Base-by-base conservation (phyloP, 2,329 filamentous ascomycete species). In the Aspergillus costaricaensis region DNA sequence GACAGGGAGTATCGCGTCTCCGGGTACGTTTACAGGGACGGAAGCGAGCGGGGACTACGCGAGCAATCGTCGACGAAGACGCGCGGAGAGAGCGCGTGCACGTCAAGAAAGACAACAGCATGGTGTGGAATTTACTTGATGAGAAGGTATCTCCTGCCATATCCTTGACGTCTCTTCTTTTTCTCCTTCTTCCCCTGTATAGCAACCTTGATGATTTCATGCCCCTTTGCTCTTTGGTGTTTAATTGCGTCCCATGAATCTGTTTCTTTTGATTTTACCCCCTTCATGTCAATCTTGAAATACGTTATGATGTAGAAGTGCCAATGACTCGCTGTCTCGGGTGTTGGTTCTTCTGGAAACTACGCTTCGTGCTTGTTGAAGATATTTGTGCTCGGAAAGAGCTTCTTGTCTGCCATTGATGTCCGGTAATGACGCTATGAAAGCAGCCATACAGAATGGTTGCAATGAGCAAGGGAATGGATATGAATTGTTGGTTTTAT, bases 21-120 rank as follows among this genome's bases (percentile, higher is more conserved):
- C 77, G 5, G 72, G 73, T 62, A 80, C 79, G 44, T 79, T 72
- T 58, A 80, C 79, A 4, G 82, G 80, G 9, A 82, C 80, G 1
- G 81, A 82, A 59, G 76, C 78, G 19, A 80, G 79, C 64, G 74
- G 78, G 36, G 76, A 82, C 59, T 85, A 84, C 66, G 83, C 82
- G 1, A 83, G 79, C 61, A 85, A 85, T 66, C 77, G 83, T 51
- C 72, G 81, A 58, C 73, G 83, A 60, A 75, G 83, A 68, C 76
- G 83, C 56, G 83, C 83, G 15, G 83, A 86, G 68, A 72, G 83
- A 66, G 79, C 80, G 43, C 74, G 79, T 39, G 75, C 77, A 21
- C 73, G 74, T 54, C 74, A 80, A 62, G 81, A 82, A 55, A 76
- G 79, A 70, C 78, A 71, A 38, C 76, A 71, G 39, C 76, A 76